Base-by-base conservation (phyloP, 768 basidiomycete species). In the Peribolospora baueri region DNA sequence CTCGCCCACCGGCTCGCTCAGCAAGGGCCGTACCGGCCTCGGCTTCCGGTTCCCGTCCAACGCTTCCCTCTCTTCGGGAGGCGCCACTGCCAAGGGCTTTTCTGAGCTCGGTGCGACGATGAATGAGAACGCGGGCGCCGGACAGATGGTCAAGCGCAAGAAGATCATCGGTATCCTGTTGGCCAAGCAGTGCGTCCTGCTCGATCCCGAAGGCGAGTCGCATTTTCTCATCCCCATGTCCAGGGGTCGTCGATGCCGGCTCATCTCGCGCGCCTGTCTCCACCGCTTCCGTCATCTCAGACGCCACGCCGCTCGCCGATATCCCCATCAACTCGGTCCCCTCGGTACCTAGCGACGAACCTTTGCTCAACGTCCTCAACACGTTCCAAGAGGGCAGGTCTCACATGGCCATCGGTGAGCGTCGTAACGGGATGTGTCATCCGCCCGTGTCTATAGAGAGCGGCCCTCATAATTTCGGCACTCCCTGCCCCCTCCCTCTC, bases 341-440 rank as follows among this genome's bases (percentile, higher is more conserved):
- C 0, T 82, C 81, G 53, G 82, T 90, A 3, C 82, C 85, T 2
- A 80, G 79, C 48, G 85, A 90, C 61, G 83, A 86, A 66, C 75
- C 85, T 36, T 71, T 91, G 0, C 74, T 88, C 10, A 78, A 81
- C 37, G 83, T 87, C 58, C 72, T 90, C 41, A 85, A 88, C 65
- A 80, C 73, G 57, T 90, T 90, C 66, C 85, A 88, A 65, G 84
- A 86, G 63, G 86, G 84, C 4, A 74, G 84, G 40, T 84, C 81
- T 46, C 86, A 91, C 65, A 88, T 91, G 76, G 86, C 86, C 25
- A 82, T 90, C 60, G 84, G 88, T 13, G 42, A 45, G 42, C 57
- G 57, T 25, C 43, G 46, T 43, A 54, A 53, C 25, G 25, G 25
- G 25, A 25, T 25, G 25, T 25, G 25, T 25, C 25, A 25, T 25